A percentile compares a stretch with the other conserved stretches of the same genome.
Conservation (phyloP, 495 filamentous ascomycete species). For the Podospora pseudoanserina region DNA sequence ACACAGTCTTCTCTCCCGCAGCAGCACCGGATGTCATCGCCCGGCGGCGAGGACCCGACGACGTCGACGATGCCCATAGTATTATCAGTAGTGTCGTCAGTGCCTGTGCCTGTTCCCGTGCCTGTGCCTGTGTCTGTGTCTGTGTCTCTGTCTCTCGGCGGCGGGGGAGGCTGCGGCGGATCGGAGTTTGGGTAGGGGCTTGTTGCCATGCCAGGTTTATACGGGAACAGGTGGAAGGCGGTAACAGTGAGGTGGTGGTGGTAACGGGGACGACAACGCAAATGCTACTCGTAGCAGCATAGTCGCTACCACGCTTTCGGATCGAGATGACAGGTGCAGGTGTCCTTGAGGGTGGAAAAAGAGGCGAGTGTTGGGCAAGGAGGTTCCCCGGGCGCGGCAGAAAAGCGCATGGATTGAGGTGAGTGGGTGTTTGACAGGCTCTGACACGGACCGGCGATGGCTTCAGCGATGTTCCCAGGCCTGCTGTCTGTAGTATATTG, state of each 20-base stretch:
- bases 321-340: neutral
- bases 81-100: neutral
- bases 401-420: neutral
- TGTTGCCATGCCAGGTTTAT: constrained; percentile 24
- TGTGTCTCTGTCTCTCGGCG: neutral
- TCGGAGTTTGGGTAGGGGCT: constrained; percentile 8
- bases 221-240: constrained; percentile 14
- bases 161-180: neutral
- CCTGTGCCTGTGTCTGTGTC: too few relatives aligned
- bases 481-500: neutral
- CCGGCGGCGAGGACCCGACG: constrained; percentile 11
- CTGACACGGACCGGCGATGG: neutral
- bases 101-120: neutral
- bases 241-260: constrained; percentile 7
- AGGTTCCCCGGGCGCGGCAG: neutral
- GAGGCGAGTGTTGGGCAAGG: neutral
- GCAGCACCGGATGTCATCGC: constrained; percentile 57
- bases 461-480: neutral
- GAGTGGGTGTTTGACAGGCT: neutral
- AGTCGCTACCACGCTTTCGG: neutral
- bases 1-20: constrained; percentile 79
- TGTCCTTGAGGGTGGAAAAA: neutral
- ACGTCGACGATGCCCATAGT: constrained; percentile 20
- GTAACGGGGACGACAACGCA: constrained; percentile 15
- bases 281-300: constrained; percentile 15